These are phyloP conservation scores for Fraxinus dipetala DNA, from an alignment of 305 asterid genomes.

Conservation along the genomic window DNA sequence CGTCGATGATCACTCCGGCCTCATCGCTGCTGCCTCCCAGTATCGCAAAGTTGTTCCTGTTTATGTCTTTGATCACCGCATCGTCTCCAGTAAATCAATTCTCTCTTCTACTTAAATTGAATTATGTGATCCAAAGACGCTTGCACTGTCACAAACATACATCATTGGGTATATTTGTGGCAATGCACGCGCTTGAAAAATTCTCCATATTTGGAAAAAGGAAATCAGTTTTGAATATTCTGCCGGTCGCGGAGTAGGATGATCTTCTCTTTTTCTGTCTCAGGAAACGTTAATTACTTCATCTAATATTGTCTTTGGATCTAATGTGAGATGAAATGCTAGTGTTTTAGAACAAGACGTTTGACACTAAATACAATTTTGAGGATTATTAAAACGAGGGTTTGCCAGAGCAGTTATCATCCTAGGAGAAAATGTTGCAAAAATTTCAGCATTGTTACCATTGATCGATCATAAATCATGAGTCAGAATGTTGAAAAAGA, in stretches of 20 bases:
- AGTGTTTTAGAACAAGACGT: neutral
- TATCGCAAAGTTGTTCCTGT: conserved; percentile 60
- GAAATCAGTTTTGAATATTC: neutral
- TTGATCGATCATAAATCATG: neutral
- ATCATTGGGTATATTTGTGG: conserved; percentile 5
- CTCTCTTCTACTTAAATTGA: neutral
- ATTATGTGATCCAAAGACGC: neutral
- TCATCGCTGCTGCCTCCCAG: conserved; percentile 62
- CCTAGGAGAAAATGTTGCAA: neutral
- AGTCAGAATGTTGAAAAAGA: neutral
- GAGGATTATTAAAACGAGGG: neutral
- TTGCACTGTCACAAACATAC: neutral
- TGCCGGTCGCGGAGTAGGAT: neutral
- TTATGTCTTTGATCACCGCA: conserved; percentile 79
- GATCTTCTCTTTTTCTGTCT: neutral
- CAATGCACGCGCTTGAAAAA: neutral
- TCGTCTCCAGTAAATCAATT: conserved; percentile 53
- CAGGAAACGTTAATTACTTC: neutral
- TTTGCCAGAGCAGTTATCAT: neutral
- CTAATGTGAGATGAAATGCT: neutral
- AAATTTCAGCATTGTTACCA: neutral
- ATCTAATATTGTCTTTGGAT: neutral
- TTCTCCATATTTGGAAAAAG: neutral
- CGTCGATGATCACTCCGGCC: conserved; percentile 74
- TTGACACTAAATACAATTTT: neutral